Percentiles rank a stretch among this genome's conserved stretches.
Evolutionary conservation across 164 flowering plant species (phyloP).

Genomic region (Nymphaea colorata): DNA sequence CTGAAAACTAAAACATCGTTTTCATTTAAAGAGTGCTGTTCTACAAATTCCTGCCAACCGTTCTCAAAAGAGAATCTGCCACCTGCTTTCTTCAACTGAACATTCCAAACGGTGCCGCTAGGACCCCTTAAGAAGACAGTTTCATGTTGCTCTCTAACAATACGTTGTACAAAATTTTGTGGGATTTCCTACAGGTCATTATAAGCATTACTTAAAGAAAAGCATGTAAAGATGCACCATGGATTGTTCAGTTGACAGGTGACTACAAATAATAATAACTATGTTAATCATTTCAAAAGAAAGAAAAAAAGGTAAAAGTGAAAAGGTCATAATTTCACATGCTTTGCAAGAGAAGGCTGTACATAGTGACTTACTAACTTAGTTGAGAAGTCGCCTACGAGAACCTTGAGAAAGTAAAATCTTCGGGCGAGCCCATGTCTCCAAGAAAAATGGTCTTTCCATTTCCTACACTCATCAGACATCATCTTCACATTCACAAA

Average conservation of each 20-base stretch:
- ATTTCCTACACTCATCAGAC: background rate
- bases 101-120: conserved; percentile 49
- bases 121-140: conserved; percentile 36
- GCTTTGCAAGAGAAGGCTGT: background rate
- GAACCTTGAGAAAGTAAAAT: conserved; percentile 1
- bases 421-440: background rate
- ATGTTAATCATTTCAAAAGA: too few relatives aligned
- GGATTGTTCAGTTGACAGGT: background rate
- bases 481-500: background rate
- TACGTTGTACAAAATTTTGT: conserved; percentile 7
- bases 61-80: conserved; percentile 20
- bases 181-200: conserved; percentile 12
- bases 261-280: background rate
- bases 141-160: conserved; percentile 15
- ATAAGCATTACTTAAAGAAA: background rate
- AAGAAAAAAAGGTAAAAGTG: too few relatives aligned
- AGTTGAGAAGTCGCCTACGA: background rate
- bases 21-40: conserved; percentile 31
- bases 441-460: background rate
- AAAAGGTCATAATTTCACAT: background rate
- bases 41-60: conserved; percentile 56
- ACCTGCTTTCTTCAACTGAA: conserved; percentile 16
- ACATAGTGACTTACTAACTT: background rate
- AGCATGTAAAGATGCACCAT: background rate
- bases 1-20: conserved; percentile 53